A percentile compares a stretch with the other conserved stretches of the same genome.
These are phyloP conservation scores for Corchorus capsularis DNA, from an alignment of 345 rosid species.

Conservation along the genomic window DNA sequence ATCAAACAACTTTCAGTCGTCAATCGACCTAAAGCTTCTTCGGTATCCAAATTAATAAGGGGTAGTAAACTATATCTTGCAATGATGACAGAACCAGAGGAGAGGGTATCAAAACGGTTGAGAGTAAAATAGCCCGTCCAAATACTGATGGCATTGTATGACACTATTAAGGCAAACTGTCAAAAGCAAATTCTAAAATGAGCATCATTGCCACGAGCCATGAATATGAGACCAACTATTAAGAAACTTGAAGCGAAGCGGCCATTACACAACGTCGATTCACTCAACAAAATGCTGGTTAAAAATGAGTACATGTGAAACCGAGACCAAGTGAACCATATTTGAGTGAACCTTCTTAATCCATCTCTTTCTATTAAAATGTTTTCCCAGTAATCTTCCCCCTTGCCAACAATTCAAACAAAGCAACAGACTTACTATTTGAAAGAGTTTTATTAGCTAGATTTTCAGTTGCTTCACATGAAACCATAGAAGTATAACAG, in stretches of 20 bases:
- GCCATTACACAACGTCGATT: background rate
- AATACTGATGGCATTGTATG: background rate
- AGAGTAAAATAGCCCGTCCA: background rate
- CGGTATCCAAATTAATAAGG: background rate
- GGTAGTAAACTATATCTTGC: background rate
- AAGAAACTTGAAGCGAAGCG: background rate
- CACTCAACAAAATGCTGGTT: background rate
- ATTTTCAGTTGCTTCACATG: background rate
- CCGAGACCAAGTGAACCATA: background rate
- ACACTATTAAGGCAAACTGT: background rate
- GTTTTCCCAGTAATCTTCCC: background rate
- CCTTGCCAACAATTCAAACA: background rate
- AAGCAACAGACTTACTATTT: background rate
- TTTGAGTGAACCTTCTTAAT: background rate
- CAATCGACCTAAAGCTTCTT: background rate
- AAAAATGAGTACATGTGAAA: background rate
- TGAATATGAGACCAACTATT: background rate
- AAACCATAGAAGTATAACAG: background rate
- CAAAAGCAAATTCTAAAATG: background rate
- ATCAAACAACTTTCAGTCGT: conserved; percentile 1
- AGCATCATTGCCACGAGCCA: background rate
- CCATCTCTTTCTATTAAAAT: background rate
- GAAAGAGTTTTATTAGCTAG: background rate
- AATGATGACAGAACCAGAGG: background rate
- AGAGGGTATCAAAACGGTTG: background rate